phyloP scores from a whole-genome alignment of 768 basidiomycete genomes.

The Boletus barrowsii region DNA sequence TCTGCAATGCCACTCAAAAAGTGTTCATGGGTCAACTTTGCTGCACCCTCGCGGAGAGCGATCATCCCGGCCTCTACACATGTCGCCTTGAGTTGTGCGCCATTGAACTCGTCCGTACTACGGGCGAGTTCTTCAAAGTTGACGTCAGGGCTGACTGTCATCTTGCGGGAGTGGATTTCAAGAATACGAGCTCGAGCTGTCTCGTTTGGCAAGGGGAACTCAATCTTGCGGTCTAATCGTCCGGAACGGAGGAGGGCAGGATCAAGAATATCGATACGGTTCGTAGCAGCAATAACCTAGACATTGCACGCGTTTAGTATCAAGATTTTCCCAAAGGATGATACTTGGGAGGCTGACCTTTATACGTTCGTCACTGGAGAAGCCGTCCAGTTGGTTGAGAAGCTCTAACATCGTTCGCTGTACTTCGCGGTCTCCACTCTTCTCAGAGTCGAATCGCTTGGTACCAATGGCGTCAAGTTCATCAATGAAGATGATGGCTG shows the following conservation, averaged over 20 bases:
- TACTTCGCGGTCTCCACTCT: constrained; percentile 99
- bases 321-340: neutral
- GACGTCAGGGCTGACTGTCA: constrained; percentile 82
- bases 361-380: constrained; percentile 94
- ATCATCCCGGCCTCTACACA: constrained; percentile 99
- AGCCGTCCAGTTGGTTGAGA: constrained; percentile 96
- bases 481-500: constrained; percentile 99
- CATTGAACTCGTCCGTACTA: constrained; percentile 98
- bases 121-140: constrained; percentile 97
- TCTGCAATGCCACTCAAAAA: constrained; percentile 91
- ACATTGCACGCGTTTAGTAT: constrained; percentile 6
- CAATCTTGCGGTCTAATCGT: constrained; percentile 96
- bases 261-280: constrained; percentile 97
- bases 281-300: constrained; percentile 97
- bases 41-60: constrained; percentile 88
- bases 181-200: constrained; percentile 94
- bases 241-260: constrained; percentile 98
- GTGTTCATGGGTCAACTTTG: constrained; percentile 88
- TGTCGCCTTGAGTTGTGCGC: constrained; percentile 94
- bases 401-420: constrained; percentile 99
- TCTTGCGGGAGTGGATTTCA: constrained; percentile 96
- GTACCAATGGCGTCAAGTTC: constrained; percentile 99
- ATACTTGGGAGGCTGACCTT: constrained; percentile 53
- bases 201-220: constrained; percentile 96
- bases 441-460: constrained; percentile 97